Percentiles rank a stretch among this genome's conserved stretches.
Evolutionary conservation across 257 asterid species (phyloP).

Genomic region (Solanum piurae): DNA sequence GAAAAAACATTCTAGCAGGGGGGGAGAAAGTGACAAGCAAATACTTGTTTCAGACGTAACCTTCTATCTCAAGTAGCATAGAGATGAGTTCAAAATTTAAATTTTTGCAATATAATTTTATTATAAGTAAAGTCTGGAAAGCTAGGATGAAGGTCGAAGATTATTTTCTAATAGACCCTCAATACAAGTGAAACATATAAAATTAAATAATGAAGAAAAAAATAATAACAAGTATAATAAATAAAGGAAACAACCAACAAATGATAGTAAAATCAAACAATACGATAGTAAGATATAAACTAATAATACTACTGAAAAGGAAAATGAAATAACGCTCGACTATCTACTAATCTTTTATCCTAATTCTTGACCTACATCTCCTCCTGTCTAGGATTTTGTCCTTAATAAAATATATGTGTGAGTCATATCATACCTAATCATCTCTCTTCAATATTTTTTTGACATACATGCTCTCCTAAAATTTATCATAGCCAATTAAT

Average conservation of each 20-base stretch:
- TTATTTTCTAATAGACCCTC: too few species aligned
- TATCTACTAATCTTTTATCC: too few species aligned
- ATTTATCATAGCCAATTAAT: too few species aligned
- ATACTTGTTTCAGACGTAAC: slow-evolving; percentile 6
- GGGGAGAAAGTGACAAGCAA: neutral
- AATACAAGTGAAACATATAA: neutral
- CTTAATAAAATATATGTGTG: too few species aligned
- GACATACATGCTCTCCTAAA: neutral
- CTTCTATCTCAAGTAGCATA: neutral
- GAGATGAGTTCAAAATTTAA: neutral
- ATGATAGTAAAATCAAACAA: neutral
- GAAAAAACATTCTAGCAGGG: neutral
- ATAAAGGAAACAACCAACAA: neutral
- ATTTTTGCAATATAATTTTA: neutral
- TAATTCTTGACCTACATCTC: too few species aligned
- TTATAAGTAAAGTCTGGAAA: neutral
- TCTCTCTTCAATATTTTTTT: neutral
- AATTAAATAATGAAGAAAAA: too few species aligned
- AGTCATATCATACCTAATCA: too few species aligned
- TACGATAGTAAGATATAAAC: too few species aligned
- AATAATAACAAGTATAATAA: neutral
- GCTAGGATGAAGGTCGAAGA: neutral
- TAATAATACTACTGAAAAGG: too few species aligned
- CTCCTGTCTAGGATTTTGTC: accelerated
- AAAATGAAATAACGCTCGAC: too few species aligned